Conservation (phyloP, 495 filamentous ascomycete genomes). For the Letharia columbiana region DNA sequence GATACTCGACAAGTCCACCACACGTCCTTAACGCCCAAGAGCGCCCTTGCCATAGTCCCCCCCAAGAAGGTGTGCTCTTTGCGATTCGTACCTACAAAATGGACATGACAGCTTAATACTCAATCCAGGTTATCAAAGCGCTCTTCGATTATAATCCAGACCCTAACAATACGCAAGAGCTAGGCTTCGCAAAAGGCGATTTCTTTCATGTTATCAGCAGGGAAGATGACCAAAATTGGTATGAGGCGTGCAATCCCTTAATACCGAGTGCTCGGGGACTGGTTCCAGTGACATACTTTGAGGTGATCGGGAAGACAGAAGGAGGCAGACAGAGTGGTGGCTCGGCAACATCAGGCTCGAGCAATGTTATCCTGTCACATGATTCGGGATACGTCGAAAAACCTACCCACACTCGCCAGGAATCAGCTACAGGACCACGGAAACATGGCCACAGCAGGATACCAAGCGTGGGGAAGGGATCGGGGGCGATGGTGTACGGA, state of each 20-base stretch:
- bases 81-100: background rate
- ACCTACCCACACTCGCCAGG: slow-evolving; percentile 30
- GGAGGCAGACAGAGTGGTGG: slow-evolving; percentile 61
- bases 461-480: slow-evolving; percentile 51
- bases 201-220: slow-evolving; percentile 98
- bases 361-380: slow-evolving; percentile 42
- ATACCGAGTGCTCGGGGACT: slow-evolving; percentile 81
- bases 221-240: slow-evolving; percentile 92
- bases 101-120: background rate
- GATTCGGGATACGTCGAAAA: slow-evolving; percentile 78
- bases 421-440: slow-evolving; percentile 29
- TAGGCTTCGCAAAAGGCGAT: slow-evolving; percentile 87
- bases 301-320: slow-evolving; percentile 81
- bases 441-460: slow-evolving; percentile 35
- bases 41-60: slow-evolving; percentile 87
- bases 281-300: slow-evolving; percentile 89
- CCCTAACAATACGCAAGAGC: slow-evolving; percentile 56
- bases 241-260: slow-evolving; percentile 95
- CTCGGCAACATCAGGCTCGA: slow-evolving; percentile 57
- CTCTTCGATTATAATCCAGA: slow-evolving; percentile 85
- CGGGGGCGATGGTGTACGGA: slow-evolving; percentile 87
- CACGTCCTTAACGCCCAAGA: slow-evolving; percentile 83
- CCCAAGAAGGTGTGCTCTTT: slow-evolving; percentile 78
- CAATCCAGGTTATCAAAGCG: slow-evolving; percentile 80
- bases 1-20: slow-evolving; percentile 59